Evolutionary conservation across 257 asterid genomes (phyloP), one percentile per base, ranked within the genome.

Genomic region (Galeopsis tetrahit): DNA sequence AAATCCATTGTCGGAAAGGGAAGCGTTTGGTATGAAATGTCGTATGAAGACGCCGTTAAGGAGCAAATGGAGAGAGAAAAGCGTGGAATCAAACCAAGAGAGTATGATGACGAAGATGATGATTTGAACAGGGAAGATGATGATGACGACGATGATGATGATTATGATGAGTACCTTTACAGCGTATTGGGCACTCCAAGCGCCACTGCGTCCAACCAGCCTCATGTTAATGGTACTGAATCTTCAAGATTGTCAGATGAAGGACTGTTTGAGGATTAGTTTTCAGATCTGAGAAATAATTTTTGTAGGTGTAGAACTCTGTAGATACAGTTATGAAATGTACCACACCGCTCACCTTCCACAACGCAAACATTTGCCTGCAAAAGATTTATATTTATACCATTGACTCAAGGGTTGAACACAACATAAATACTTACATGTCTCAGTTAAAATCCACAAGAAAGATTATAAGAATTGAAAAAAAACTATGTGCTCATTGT

Each of bases 211-310:
- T 62, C 91, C 65, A 78, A 71, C 65, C 92, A 89, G 80, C 97
- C 97, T 67, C 89, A 79, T 74, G 98, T 91, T 39, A 93, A 93
- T 78, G 98, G 98, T 7, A 93, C 98, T 9, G 96, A 91, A 77
- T 89, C 97, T 52, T 75, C 82, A 34, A 83, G 88, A 69, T 68
- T 92, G 79, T 90, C 95, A 2, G 96, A 92, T 72, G 96, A 90
- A 75, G 98, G 97, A 46, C 82, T 87, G 70, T 90, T 92, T 63
- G 95, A 88, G 84, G 88, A 85, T 78, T 88, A 86, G 81, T 73
- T 76, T 79, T 17, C n/a, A 1, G 58, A 21, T 21, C 31, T 34
- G 63, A 38, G 48, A 66, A 35, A 56, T n/a, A 10, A 68, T 71
- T 76, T 79, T 79, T 82, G 83, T 65, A 75, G 72, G n/a, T 77